Evolutionary conservation across 495 filamentous ascomycete species (phyloP).

Genomic region (Jackrogersella multiformis): DNA sequence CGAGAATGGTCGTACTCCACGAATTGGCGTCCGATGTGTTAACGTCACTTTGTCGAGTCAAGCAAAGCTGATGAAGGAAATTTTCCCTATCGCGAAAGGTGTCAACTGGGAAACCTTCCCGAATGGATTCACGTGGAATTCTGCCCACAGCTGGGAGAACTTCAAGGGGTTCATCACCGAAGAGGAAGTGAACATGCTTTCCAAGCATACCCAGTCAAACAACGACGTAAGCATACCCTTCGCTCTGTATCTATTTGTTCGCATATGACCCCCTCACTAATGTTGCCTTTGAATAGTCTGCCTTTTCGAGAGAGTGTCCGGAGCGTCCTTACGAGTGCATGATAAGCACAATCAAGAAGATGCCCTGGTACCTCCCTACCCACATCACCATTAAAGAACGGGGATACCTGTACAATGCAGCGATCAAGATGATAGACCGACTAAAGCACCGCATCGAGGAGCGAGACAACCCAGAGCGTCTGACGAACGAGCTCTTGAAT

Average conservation of each 20-base stretch:
- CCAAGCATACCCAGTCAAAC: conserved; percentile 68
- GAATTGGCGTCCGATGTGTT: conserved; percentile 71
- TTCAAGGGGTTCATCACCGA: conserved; percentile 75
- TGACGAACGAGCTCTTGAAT: conserved; percentile 64
- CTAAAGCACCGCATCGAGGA: conserved; percentile 43
- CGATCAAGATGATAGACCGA: conserved; percentile 56
- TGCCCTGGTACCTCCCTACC: conserved; percentile 73
- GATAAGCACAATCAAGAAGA: conserved; percentile 78
- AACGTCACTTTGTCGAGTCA: conserved; percentile 70
- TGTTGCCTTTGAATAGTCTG: conserved; percentile 58
- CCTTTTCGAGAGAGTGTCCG: conserved; percentile 69
- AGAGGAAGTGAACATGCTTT: conserved; percentile 74
- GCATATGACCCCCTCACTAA: conserved; percentile 14
- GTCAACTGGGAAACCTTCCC: conserved; percentile 64
- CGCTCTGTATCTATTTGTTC: not conserved
- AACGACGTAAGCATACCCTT: conserved; percentile 27
- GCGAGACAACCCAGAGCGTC: conserved; percentile 22
- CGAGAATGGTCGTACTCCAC: conserved; percentile 55
- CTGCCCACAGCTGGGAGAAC: conserved; percentile 63
- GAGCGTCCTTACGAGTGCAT: conserved; percentile 80
- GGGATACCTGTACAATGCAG: conserved; percentile 63
- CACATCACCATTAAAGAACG: conserved; percentile 73
- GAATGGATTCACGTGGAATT: conserved; percentile 52
- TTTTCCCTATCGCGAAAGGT: conserved; percentile 75
- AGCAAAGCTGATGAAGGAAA: conserved; percentile 66